These are phyloP conservation scores for Neonectria punicea DNA, from an alignment of 2,329 filamentous ascomycete species.

Conservation along the genomic window DNA sequence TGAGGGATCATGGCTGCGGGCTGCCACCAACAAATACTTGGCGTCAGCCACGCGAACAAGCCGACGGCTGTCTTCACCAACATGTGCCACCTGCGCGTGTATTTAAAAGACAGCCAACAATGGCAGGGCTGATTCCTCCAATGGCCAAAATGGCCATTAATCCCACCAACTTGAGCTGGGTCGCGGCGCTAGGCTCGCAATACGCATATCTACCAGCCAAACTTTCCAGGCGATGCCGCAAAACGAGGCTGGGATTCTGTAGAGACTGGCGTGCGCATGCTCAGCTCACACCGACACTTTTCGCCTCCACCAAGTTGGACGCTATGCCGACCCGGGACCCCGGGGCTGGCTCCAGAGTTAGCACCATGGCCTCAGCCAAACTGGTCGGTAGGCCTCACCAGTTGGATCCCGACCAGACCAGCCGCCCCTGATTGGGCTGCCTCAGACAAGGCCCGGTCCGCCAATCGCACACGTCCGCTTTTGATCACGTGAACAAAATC, in stretches of 20 bases:
- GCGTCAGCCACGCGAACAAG: constrained; percentile 13
- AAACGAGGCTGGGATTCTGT: constrained; percentile 12
- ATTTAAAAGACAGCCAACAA: constrained; percentile 7
- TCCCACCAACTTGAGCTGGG: constrained; percentile 5
- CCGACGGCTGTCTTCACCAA: constrained; percentile 11
- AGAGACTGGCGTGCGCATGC: neutral
- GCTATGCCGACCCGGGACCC: constrained; percentile 30
- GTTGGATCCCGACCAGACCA: constrained; percentile 33
- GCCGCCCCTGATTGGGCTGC: constrained; percentile 39
- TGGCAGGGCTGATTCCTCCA: constrained; percentile 5
- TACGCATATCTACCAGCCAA: constrained; percentile 16
- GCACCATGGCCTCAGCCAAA: constrained; percentile 31
- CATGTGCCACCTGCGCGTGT: neutral
- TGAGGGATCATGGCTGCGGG: constrained; percentile 5
- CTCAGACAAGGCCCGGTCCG: constrained; percentile 50
- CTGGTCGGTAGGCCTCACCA: constrained; percentile 27
- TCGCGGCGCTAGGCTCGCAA: constrained; percentile 9
- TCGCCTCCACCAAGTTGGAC: constrained; percentile 12
- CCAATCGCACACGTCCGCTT: constrained; percentile 51
- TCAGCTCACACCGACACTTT: constrained; percentile 37
- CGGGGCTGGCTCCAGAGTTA: constrained; percentile 37
- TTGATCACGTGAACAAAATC: constrained; percentile 48
- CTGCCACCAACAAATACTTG: constrained; percentile 18
- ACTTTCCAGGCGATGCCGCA: constrained; percentile 23
- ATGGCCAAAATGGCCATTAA: neutral